Evolutionary conservation across 2,329 filamentous ascomycete genomes (phyloP).

Genomic region (Trichoderma polysporum): DNA sequence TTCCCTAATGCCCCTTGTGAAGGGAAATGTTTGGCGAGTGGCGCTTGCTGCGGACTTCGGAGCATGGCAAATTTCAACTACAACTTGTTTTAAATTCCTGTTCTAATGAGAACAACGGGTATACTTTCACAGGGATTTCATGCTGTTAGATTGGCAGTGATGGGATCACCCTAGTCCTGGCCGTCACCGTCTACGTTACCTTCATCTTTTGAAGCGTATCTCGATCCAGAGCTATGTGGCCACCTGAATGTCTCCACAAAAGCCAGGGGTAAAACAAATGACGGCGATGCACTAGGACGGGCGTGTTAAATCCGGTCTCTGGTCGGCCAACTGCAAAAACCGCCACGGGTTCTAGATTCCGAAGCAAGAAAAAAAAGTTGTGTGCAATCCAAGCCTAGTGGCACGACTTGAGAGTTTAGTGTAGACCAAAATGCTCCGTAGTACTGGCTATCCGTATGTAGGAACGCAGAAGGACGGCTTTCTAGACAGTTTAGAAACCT

Average conservation of each 20-base stretch:
- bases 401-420: background rate
- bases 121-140: background rate
- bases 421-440: background rate
- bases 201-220: background rate
- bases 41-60: background rate
- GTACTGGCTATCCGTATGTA: background rate
- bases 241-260: conserved; percentile 4
- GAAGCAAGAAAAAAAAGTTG: background rate
- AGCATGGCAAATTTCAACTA: background rate
- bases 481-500: background rate
- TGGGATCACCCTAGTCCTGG: background rate
- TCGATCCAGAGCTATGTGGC: conserved; percentile 1
- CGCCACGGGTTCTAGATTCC: background rate
- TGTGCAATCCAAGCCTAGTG: background rate
- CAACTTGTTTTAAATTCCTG: background rate
- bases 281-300: background rate
- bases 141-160: background rate
- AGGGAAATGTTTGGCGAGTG: background rate
- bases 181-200: conserved; percentile 10
- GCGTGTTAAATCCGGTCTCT: background rate
- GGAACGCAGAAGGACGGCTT: background rate
- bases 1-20: background rate
- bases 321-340: conserved; percentile 1
- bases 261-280: background rate
- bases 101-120: background rate